Percentiles rank a stretch among this genome's conserved stretches.
Conservation (phyloP, 768 basidiomycete species). For the Naganishia vaughanmartiniae region DNA sequence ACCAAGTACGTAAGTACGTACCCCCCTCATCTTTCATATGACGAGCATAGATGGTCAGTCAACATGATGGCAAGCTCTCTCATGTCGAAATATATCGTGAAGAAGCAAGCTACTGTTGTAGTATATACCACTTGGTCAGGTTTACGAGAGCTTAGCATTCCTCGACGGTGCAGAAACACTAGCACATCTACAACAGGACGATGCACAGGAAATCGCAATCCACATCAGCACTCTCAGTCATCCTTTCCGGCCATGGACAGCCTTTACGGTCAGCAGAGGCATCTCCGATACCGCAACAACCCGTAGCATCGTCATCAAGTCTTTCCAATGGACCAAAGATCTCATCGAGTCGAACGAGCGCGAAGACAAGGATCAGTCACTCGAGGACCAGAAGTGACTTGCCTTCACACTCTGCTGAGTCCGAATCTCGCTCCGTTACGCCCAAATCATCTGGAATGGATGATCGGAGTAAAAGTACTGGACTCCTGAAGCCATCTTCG, state of each 20-base stretch:
- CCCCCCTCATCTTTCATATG: not conserved
- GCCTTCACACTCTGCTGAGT: not conserved
- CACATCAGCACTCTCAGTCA: conserved; percentile 19
- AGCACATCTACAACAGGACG: not conserved
- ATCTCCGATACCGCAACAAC: not conserved
- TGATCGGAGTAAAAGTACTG: not conserved
- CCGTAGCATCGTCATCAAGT: not conserved
- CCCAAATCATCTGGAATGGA: not conserved
- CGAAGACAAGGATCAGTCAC: conserved; percentile 8
- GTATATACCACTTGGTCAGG: no score
- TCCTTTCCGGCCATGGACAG: conserved; percentile 4
- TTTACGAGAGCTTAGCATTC: no score
- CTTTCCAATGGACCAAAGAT: not conserved
- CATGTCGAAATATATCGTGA: not conserved
- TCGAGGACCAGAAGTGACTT: conserved; percentile 17
- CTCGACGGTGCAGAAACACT: not conserved
- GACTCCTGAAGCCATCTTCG: not conserved
- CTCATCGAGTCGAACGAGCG: not conserved
- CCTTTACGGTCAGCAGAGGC: not conserved
- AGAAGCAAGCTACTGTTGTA: not conserved
- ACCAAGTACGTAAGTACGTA: no score
- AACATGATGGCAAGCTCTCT: not conserved
- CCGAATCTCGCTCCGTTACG: not conserved
- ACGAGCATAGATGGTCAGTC: conserved; percentile 5
- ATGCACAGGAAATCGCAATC: conserved; percentile 21